A percentile compares a stretch with the other conserved stretches of the same genome.
phyloP scores from a whole-genome alignment of 2,329 filamentous ascomycete species.

The Ploettnerulaceae sp. region DNA sequence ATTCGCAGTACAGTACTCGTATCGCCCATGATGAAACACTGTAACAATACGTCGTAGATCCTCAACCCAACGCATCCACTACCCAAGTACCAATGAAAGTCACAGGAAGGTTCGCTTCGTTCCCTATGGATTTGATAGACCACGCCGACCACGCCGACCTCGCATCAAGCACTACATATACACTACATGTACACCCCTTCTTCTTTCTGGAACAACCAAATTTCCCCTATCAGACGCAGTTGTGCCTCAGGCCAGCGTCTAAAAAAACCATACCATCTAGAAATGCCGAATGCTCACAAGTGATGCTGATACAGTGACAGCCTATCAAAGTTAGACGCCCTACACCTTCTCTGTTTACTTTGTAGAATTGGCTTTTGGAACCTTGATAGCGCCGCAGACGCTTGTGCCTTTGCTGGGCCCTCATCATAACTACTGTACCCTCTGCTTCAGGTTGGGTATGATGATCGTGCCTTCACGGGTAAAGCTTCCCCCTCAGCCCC shows the following conservation, averaged over 20 bases:
- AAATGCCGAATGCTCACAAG: constrained; percentile 12
- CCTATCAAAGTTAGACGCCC: constrained; percentile 24
- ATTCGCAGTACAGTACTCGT: constrained; percentile 1
- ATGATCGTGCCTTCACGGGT: constrained; percentile 15
- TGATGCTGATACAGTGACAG: background rate
- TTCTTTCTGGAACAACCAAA: background rate
- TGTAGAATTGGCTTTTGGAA: constrained; percentile 6
- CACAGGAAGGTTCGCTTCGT: too few relatives aligned
- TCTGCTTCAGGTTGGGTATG: constrained; percentile 21
- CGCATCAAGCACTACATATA: background rate
- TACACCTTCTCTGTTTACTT: constrained; percentile 21
- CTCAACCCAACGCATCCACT: background rate
- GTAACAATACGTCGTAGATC: constrained; percentile 1
- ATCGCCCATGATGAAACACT: constrained; percentile 4
- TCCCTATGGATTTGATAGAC: background rate
- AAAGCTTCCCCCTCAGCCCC: constrained; percentile 6
- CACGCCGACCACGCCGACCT: background rate
- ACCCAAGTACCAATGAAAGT: background rate
- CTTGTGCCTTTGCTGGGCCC: constrained; percentile 14
- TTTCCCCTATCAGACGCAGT: background rate
- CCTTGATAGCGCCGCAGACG: constrained; percentile 6
- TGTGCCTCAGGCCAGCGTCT: constrained; percentile 7
- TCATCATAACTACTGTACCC: constrained; percentile 8
- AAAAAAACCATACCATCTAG: constrained; percentile 18
- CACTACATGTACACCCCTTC: background rate